Base-by-base conservation (phyloP, 805 yeast species). In the Candida patagonica region DNA sequence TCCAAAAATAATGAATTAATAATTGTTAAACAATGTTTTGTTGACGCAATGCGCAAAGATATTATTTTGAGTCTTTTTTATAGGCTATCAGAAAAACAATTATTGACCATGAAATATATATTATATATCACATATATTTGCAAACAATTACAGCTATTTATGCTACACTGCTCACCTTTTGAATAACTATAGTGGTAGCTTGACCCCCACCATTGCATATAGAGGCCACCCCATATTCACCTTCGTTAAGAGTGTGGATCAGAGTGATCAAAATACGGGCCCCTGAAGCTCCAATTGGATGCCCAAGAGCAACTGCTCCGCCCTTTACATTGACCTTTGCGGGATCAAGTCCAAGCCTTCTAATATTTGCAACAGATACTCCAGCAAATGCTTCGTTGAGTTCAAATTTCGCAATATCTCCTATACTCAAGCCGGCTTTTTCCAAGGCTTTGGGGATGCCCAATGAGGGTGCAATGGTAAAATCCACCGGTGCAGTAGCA, bases 161-260 rank as follows among this genome's bases (percentile, higher is more conserved):
- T n/a, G n/a, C n/a, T n/a, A n/a, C n/a, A n/a, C n/a, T n/a, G 12
- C 26, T 25, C 8, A 54, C 51, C 39, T 68, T 78, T 67, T 86
- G 89, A 52, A 87, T 74, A 45, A 88, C 80, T 52, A 88, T 68
- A n/a, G 96, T 76, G 32, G 95, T 82, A 34, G 96, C 95, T 61
- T 95, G 96, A 60, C 97, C 97, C 56, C 96, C 96, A 70, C 96
- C 96, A 61, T 88, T 88, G 72, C 96, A 89, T 55, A 88, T 80
- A 63, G 85, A 96, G 52, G 95, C 95, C 47, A 77, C 83, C 60
- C 97, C 97, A 47, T 77, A 66, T 63, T 81, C 85, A 52, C 87
- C 88, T 63, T 85, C 94, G 37, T 63, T 54, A 41, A 63, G 51
- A 30, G 54, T 49, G 45, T 57, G 49, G 38, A 65, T 42, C 40